Evolutionary conservation across 768 basidiomycete species (phyloP), one percentile per base, ranked within the genome.

Genomic region (Leccinum aurantiacum): DNA sequence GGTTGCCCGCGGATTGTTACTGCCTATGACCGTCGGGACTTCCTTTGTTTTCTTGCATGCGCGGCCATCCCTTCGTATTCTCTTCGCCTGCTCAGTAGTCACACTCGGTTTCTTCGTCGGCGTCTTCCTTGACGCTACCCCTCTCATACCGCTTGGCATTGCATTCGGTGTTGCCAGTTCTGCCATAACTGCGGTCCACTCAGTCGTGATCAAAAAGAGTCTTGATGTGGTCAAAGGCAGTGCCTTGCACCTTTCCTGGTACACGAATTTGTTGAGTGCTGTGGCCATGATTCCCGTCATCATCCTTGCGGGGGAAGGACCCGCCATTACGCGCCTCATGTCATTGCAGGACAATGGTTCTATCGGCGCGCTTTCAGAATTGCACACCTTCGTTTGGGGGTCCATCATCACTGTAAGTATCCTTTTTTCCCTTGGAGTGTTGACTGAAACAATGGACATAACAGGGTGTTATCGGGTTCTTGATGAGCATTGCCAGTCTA

Each of bases 91-190:
- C 69, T 79, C 77, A 0, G 66, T 95, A 48, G 95, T 98, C 69
- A 97, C 95, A 24, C 60, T 84, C 11, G 96, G 95, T n/a, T 98
- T 98, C 80, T 90, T 96, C 76, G 77, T 90, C 49, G 91, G 93
- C 13, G 85, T 96, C 54, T 87, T 93, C 77, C 82, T 95, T 17
- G 93, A 95, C 65, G 80, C 83, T 17, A 83, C 81, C 5, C 67
- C 76, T 0, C 76, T 90, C 35, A 85, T 84, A 7, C 46, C 79
- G 29, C 64, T 87, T 44, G 95, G 95, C 17, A 75, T 96, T 61
- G 72, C 74, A 35, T 95, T 94, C 68, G 96, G 95, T 61, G 85
- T 95, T 14, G 76, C 88, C 31, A 90, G 88, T 65, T 95, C 93
- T 6, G 77, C 86, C n/a, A 90, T 95, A 62, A 94, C 93, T 11